phyloP scores from a whole-genome alignment of 169 alveolate species.

The Cryptosporidium sp. region DNA sequence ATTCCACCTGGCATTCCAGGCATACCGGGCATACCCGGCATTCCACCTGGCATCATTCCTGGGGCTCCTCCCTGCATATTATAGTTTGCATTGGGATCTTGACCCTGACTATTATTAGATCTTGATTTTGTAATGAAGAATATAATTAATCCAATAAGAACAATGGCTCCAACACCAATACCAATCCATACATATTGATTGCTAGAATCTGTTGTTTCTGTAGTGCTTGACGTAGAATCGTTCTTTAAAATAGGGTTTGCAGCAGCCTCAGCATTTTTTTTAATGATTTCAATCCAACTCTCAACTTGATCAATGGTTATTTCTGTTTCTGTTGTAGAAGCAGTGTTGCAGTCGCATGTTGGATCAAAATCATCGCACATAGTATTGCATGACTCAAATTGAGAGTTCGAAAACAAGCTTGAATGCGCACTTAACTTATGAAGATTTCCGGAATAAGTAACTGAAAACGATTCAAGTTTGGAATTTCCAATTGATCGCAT shows the following conservation, averaged over 20 bases:
- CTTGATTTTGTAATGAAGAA: conserved; percentile 44
- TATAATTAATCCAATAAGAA: conserved; percentile 24
- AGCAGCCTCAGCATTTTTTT: conserved; percentile 49
- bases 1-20: conserved; percentile 65
- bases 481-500: conserved; percentile 25
- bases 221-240: background rate
- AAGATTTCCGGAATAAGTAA: conserved; percentile 36
- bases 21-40: conserved; percentile 41
- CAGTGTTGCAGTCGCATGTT: conserved; percentile 46
- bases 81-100: conserved; percentile 3
- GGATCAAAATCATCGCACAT: conserved; percentile 75
- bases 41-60: conserved; percentile 75
- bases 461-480: conserved; percentile 18
- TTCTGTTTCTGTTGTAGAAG: conserved; percentile 11
- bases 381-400: conserved; percentile 53
- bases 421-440: conserved; percentile 25
- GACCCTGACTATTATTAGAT: conserved; percentile 19
- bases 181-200: conserved; percentile 64
- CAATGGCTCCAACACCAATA: conserved; percentile 42
- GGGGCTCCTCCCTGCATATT: conserved; percentile 68
- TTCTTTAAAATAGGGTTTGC: conserved; percentile 46
- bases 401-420: conserved; percentile 26
- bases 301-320: conserved; percentile 66
- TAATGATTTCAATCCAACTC: conserved; percentile 26
- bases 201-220: conserved; percentile 12